Percentiles rank a stretch among this genome's conserved stretches.
Conservation (phyloP, 805 yeast species). For the Candida chilensis region DNA sequence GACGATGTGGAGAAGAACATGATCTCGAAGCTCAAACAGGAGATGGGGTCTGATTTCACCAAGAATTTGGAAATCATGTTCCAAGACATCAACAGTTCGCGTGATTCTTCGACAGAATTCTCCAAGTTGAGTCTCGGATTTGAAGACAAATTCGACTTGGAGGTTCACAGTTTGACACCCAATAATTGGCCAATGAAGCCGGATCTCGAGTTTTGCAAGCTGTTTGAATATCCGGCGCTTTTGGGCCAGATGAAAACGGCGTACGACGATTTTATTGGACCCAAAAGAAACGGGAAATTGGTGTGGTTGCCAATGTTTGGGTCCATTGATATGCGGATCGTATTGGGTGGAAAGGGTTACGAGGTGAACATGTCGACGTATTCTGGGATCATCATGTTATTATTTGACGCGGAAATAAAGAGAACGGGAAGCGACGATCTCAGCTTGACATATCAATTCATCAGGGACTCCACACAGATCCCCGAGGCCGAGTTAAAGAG, state of each 20-base stretch:
- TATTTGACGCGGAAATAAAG: slow-evolving; percentile 74
- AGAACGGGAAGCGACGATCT: too few species aligned
- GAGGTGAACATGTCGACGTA: slow-evolving; percentile 75
- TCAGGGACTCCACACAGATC: slow-evolving; percentile 56
- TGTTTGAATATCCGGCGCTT: slow-evolving; percentile 30
- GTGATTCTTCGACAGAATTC: slow-evolving; percentile 35
- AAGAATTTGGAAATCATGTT: slow-evolving; percentile 82
- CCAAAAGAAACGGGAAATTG: slow-evolving; percentile 44
- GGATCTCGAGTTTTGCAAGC: slow-evolving; percentile 15
- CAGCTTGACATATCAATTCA: slow-evolving; percentile 54
- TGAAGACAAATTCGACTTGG: slow-evolving; percentile 28
- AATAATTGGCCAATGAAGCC: slow-evolving; percentile 62
- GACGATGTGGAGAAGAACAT: slow-evolving; percentile 62
- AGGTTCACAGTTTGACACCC: slow-evolving; percentile 47
- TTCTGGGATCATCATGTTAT: slow-evolving; percentile 68
- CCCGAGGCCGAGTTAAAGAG: slow-evolving; percentile 67
- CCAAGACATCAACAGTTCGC: slow-evolving; percentile 60
- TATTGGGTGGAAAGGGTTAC: slow-evolving; percentile 61
- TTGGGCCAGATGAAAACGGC: slow-evolving; percentile 29
- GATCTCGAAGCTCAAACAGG: slow-evolving; percentile 60
- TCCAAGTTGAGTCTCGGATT: slow-evolving; percentile 8
- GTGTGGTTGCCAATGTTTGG: slow-evolving; percentile 84
- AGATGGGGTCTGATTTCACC: slow-evolving; percentile 72
- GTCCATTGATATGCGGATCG: slow-evolving; percentile 67
- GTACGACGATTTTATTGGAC: slow-evolving; percentile 43